Conservation (phyloP, 2,329 filamentous ascomycete species). For the Mycosphaerella arachidis region DNA sequence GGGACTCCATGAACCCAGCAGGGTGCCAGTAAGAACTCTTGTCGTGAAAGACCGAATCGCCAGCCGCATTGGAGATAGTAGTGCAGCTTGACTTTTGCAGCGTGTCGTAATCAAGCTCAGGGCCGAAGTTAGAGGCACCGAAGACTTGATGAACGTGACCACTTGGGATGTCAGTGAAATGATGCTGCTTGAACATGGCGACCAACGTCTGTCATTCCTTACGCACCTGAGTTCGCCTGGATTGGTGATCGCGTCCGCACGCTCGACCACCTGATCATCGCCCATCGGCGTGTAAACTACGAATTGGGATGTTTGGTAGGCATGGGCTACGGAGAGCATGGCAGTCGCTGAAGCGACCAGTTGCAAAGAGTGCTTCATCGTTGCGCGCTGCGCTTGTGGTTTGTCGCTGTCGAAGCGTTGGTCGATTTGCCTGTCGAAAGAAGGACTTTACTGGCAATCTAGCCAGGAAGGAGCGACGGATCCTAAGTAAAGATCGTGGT, state of each 20-base stretch:
- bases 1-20: slow-evolving; percentile 61
- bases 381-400: background rate
- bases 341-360: slow-evolving; percentile 14
- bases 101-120: slow-evolving; percentile 57
- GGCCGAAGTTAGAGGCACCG: slow-evolving; percentile 63
- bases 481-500: slow-evolving; percentile 1
- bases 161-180: slow-evolving; percentile 24
- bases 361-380: background rate
- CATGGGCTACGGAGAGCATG: slow-evolving; percentile 14
- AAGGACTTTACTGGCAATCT: background rate
- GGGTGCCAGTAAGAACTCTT: slow-evolving; percentile 76
- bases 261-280: slow-evolving; percentile 46
- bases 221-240: slow-evolving; percentile 44
- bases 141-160: slow-evolving; percentile 66
- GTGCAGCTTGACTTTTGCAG: slow-evolving; percentile 56
- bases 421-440: background rate
- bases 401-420: background rate
- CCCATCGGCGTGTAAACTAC: slow-evolving; percentile 27
- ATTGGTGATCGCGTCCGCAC: slow-evolving; percentile 63
- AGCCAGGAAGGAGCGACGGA: background rate
- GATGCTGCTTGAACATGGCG: background rate
- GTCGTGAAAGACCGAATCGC: slow-evolving; percentile 50
- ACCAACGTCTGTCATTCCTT: slow-evolving; percentile 5
- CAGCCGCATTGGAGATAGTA: slow-evolving; percentile 24
- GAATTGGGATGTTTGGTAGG: slow-evolving; percentile 18